Conservation (phyloP, 768 basidiomycete species). For the Suillus lakei region DNA sequence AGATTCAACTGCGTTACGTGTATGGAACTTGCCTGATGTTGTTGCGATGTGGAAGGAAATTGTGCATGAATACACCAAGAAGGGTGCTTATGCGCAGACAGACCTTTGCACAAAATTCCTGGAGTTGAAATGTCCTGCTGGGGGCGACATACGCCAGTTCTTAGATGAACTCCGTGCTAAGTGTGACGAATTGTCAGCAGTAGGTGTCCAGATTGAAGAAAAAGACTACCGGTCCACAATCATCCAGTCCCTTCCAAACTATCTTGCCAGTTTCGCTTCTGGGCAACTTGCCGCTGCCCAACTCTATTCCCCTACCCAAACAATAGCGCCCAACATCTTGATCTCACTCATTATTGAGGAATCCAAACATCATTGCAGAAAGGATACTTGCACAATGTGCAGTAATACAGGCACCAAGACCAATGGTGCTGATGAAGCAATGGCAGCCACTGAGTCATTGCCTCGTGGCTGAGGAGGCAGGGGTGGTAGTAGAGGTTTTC, state of each 20-base stretch:
- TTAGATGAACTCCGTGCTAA: not conserved
- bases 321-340: not conserved
- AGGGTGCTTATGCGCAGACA: slow-evolving; percentile 1
- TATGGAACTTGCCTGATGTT: not conserved
- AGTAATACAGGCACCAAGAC: too few relatives aligned
- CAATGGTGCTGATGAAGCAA: too few relatives aligned
- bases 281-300: not conserved
- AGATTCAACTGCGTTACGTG: not conserved
- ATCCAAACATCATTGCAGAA: not conserved
- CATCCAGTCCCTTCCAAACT: not conserved
- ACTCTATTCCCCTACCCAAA: not conserved
- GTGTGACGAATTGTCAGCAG: not conserved
- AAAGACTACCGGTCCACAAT: not conserved
- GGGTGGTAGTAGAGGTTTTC: too few relatives aligned
- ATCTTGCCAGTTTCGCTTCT: not conserved
- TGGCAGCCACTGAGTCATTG: too few relatives aligned
- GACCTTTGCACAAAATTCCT: not conserved
- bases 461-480: too few relatives aligned
- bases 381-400: too few relatives aligned
- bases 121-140: not conserved
- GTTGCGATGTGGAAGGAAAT: not conserved
- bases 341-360: not conserved
- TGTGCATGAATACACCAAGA: not conserved
- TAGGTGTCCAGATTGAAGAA: not conserved
- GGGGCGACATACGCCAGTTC: not conserved